A percentile compares a stretch with the other conserved stretches of the same genome.
phyloP scores from a whole-genome alignment of 306 rosid species.

The Ammopiptanthus mongolicus region DNA sequence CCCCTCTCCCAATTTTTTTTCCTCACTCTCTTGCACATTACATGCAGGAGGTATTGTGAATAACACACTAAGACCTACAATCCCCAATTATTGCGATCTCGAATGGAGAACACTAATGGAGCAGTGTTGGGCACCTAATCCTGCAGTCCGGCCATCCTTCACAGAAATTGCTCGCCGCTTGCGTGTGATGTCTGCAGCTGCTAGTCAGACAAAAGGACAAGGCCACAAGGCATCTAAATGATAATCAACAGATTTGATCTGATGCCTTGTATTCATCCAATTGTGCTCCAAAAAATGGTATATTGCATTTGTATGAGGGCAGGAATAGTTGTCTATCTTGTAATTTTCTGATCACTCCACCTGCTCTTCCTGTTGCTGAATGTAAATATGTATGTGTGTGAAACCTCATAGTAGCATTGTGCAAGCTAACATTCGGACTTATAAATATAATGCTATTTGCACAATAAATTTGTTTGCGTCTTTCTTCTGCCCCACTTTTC shows the following conservation, averaged over 20 bases:
- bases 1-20: not conserved
- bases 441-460: not conserved
- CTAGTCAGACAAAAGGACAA: slow-evolving; percentile 67
- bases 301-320: not conserved
- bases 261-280: slow-evolving; percentile 36
- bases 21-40: not conserved
- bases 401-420: slow-evolving; percentile 11
- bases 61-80: slow-evolving; percentile 82
- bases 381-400: slow-evolving; percentile 24
- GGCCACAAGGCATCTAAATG: slow-evolving; percentile 71
- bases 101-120: slow-evolving; percentile 92
- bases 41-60: slow-evolving; percentile 90
- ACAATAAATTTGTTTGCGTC: not conserved
- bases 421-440: slow-evolving; percentile 7
- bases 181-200: slow-evolving; percentile 66
- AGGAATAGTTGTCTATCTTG: slow-evolving; percentile 21
- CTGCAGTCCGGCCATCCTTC: slow-evolving; percentile 79
- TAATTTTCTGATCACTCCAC: slow-evolving; percentile 17
- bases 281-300: slow-evolving; percentile 22
- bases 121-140: slow-evolving; percentile 98
- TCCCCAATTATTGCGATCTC: slow-evolving; percentile 73
- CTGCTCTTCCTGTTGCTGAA: not conserved
- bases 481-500: not conserved
- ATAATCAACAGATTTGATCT: slow-evolving; percentile 29
- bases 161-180: slow-evolving; percentile 80